Evolutionary conservation across 208 protist genomes (phyloP).

Genomic region (Leishmania martiniquensis): DNA sequence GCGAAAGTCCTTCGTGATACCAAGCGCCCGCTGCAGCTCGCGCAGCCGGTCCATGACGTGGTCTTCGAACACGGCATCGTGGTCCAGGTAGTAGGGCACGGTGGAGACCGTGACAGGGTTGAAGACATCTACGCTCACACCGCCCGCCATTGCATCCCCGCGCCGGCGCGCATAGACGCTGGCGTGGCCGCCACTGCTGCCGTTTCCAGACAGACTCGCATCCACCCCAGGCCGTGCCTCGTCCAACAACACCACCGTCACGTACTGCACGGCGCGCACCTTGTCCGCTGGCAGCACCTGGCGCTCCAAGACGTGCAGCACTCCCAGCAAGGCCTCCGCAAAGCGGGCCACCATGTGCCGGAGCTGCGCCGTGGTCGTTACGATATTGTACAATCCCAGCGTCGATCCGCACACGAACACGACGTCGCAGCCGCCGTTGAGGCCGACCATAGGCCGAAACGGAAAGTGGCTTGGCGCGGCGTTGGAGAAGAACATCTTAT

Average conservation of each 20-base stretch:
- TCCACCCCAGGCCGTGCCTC: slow-evolving; percentile 27
- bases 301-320: slow-evolving; percentile 71
- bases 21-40: slow-evolving; percentile 59
- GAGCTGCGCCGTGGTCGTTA: slow-evolving; percentile 58
- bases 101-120: slow-evolving; percentile 15
- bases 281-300: slow-evolving; percentile 67
- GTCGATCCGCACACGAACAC: slow-evolving; percentile 69
- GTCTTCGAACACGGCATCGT: slow-evolving; percentile 75
- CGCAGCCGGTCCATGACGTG: slow-evolving; percentile 68
- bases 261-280: slow-evolving; percentile 69
- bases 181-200: neutral
- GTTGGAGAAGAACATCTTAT: slow-evolving; percentile 74
- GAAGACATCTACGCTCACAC: slow-evolving; percentile 27
- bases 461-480: slow-evolving; percentile 68
- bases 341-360: slow-evolving; percentile 51
- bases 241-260: slow-evolving; percentile 79
- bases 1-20: slow-evolving; percentile 67
- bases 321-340: slow-evolving; percentile 79
- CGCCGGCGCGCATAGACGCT: slow-evolving; percentile 2
- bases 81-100: slow-evolving; percentile 82
- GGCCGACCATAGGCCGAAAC: slow-evolving; percentile 68
- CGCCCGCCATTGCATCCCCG: neutral
- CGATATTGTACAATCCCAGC: slow-evolving; percentile 76
- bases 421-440: slow-evolving; percentile 86
- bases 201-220: neutral